Base-by-base conservation (phyloP, 805 yeast species). In the Metschnikowia cubensis region DNA sequence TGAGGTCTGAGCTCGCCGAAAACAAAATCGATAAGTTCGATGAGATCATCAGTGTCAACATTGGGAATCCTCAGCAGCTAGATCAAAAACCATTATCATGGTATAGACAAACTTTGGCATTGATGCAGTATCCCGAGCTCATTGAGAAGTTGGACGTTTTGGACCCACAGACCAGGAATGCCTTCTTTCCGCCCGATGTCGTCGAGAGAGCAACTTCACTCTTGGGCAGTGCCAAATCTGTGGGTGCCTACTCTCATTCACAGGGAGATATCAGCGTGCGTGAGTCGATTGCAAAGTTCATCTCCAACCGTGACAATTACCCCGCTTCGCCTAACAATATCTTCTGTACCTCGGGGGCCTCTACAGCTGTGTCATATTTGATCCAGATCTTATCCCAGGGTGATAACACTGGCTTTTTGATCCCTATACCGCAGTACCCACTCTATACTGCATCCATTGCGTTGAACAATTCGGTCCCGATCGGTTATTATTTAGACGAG, bases 381-480 rank as follows among this genome's bases (percentile, higher is more conserved):
- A 71, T 94, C 48, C 84, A 84, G 45, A 76, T 91, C 29, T 69
- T 94, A 17, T 78, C 94, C 4, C 67, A 75, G 35, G 89, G 89
- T 36, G 79, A 78, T 38, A 69, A 81, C 50, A 77, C 94, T 2
- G 96, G 96, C 44, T 87, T 74, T 63, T 70, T 95, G 69, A 90
- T 94, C 57, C 99, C 99, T 32, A 92, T 94, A 58, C 99, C 99
- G 13, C 99, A 94, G 72, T 94, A 94, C 66, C 99, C 99, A 3
- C 77, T 94, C 52, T 94, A 94, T 72, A 89, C 97, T 3, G 99
- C 99, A n/a, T 78, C 96, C 3, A 76, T 94, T 59, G 85, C 97
- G 2, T 75, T 95, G 62, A 87, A 87, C 63, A 82, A 87, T 60
- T 82, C 96, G 18, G 80, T 84, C 29, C 87, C 96, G 10, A 76